phyloP scores from a whole-genome alignment of 441 rosid species.

The Gossypium aridum region DNA sequence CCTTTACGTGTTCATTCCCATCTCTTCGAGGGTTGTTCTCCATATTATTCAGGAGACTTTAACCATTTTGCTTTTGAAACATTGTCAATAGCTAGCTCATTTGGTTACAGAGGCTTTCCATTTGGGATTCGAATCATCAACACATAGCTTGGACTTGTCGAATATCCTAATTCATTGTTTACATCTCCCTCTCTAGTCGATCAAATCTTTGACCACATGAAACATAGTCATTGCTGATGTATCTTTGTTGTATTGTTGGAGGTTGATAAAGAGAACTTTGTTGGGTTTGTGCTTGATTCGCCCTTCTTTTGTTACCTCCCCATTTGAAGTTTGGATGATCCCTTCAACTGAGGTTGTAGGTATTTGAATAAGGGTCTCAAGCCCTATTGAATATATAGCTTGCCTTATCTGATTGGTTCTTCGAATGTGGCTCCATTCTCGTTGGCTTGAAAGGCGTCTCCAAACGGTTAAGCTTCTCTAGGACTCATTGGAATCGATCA shows the following conservation, averaged over 20 bases:
- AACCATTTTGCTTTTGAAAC: too few species aligned
- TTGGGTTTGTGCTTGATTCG: not conserved
- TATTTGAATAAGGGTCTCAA: too few species aligned
- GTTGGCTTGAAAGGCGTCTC: not conserved
- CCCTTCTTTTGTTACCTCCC: too few species aligned
- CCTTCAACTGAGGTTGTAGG: too few species aligned
- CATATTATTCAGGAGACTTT: not conserved
- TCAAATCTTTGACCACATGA: not conserved
- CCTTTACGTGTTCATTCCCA: not conserved
- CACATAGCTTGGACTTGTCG: not conserved
- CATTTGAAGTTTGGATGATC: too few species aligned
- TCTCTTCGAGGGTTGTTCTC: too few species aligned
- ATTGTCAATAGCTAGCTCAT: too few species aligned
- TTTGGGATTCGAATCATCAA: not conserved
- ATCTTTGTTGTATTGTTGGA: not conserved
- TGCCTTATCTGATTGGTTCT: too few species aligned
- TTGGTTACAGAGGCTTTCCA: not conserved
- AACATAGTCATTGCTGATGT: not conserved
- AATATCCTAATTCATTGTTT: not conserved
- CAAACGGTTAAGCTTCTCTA: not conserved
- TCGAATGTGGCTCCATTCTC: too few species aligned
- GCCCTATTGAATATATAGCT: too few species aligned
- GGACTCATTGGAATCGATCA: not conserved
- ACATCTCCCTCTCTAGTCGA: not conserved
- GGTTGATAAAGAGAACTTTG: not conserved